A percentile compares a stretch with the other conserved stretches of the same genome.
These are phyloP conservation scores for Blastocystis sp. DNA, from an alignment of 352 stramenopile species.

Conservation along the genomic window DNA sequence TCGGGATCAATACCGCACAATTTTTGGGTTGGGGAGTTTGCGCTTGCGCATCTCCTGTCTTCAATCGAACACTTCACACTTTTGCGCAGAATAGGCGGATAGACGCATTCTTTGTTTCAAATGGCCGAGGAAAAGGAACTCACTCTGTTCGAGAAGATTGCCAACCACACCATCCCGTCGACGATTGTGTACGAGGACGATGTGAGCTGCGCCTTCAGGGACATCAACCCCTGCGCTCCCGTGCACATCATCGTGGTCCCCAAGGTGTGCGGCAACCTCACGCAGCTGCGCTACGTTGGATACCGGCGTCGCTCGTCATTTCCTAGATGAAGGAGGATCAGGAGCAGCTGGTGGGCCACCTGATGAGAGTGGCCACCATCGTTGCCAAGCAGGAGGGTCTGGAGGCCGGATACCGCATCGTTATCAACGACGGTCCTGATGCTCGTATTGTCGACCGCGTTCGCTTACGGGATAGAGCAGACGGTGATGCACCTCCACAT, in stretches of 20 bases:
- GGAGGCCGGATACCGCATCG: constrained; percentile 62
- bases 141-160: constrained; percentile 69
- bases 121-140: constrained; percentile 32
- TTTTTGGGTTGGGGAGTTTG: constrained; percentile 60
- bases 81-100: neutral
- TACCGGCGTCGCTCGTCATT: neutral
- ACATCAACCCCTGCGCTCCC: constrained; percentile 66
- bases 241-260: constrained; percentile 68
- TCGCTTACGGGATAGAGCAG: constrained; percentile 20
- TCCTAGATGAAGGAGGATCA: constrained; percentile 63
- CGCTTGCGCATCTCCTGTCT: constrained; percentile 56
- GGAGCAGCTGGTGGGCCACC: constrained; percentile 62
- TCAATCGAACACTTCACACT: neutral
- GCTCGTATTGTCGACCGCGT: neutral
- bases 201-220: constrained; percentile 56
- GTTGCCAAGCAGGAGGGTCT: constrained; percentile 65
- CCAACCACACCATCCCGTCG: constrained; percentile 55
- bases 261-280: constrained; percentile 59
- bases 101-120: too few species aligned
- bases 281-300: constrained; percentile 55
- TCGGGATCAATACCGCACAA: constrained; percentile 53
- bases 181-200: constrained; percentile 68
- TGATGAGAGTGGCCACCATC: constrained; percentile 46
- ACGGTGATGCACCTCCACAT: constrained; percentile 68
- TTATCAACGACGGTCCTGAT: constrained; percentile 66